These are phyloP conservation scores for Metschnikowia matae DNA, from an alignment of 805 yeast species.

Conservation along the genomic window DNA sequence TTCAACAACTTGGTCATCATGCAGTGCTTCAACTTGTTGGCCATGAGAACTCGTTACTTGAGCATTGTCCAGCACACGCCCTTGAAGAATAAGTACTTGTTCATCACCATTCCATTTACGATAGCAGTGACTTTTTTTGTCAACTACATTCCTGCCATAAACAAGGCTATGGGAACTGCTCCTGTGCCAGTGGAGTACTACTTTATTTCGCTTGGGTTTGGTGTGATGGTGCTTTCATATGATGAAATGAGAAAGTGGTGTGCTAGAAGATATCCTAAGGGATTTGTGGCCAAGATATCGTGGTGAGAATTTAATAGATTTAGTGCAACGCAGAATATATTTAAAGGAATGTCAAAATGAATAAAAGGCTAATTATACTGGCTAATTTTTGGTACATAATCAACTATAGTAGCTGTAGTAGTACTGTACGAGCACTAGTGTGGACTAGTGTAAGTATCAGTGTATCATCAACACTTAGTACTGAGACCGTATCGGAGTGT, in stretches of 20 bases:
- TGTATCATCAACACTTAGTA: no score
- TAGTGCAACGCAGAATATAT: background rate
- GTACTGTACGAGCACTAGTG: no score
- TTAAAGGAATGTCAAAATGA: background rate
- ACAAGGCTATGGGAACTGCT: conserved; percentile 31
- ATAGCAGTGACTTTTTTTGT: conserved; percentile 38
- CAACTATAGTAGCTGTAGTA: no score
- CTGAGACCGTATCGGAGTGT: no score
- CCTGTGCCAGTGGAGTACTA: conserved; percentile 44
- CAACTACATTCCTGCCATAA: conserved; percentile 40
- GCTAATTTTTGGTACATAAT: no score
- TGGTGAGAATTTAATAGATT: conserved; percentile 26
- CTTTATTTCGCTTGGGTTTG: conserved; percentile 45
- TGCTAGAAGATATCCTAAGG: conserved; percentile 35
- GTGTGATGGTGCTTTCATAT: conserved; percentile 31
- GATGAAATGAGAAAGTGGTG: conserved; percentile 42
- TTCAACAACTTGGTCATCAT: conserved; percentile 45
- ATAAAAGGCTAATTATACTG: no score
- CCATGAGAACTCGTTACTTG: conserved; percentile 40
- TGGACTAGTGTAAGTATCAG: no score
- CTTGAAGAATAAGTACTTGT: conserved; percentile 27
- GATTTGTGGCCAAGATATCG: conserved; percentile 36
- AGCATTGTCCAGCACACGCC: conserved; percentile 43
- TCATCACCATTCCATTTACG: conserved; percentile 33
- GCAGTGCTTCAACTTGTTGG: conserved; percentile 44